Conservation (phyloP, 2,329 filamentous ascomycete genomes). For the Ascosphaera apis region DNA sequence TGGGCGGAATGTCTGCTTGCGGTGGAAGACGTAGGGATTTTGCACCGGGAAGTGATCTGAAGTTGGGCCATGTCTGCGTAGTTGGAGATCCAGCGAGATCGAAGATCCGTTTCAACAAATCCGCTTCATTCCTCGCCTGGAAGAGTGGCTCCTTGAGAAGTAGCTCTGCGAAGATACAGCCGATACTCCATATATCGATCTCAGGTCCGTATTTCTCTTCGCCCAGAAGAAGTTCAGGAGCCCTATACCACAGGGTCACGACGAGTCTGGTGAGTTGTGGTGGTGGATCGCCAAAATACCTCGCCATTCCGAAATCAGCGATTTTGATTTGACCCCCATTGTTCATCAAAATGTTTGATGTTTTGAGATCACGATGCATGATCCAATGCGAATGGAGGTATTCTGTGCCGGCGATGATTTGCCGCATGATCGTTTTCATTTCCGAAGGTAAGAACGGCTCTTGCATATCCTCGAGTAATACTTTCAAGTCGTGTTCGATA, state of each 20-base stretch:
- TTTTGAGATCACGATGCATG: conserved; percentile 81
- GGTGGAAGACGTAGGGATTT: conserved; percentile 48
- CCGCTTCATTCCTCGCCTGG: conserved; percentile 78
- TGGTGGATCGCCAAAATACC: conserved; percentile 60
- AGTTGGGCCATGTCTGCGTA: conserved; percentile 62
- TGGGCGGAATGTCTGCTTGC: conserved; percentile 12
- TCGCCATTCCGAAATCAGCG: conserved; percentile 94
- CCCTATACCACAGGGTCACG: conserved; percentile 90
- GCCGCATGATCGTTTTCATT: conserved; percentile 68
- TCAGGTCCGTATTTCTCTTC: conserved; percentile 48
- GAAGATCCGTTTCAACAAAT: conserved; percentile 42
- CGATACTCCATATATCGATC: conserved; percentile 89
- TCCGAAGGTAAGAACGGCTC: conserved; percentile 86
- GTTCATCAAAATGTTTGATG: conserved; percentile 80
- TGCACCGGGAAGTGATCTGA: conserved; percentile 70
- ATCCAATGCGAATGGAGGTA: conserved; percentile 85
- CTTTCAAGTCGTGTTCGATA: conserved; percentile 88
- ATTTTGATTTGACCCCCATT: conserved; percentile 90
- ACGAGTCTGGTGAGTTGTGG: conserved; percentile 73
- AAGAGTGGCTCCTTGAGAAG: conserved; percentile 62
- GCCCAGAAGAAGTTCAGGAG: conserved; percentile 74
- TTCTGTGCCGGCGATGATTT: conserved; percentile 56
- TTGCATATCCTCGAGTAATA: conserved; percentile 77
- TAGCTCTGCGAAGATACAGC: conserved; percentile 87
- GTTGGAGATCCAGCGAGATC: conserved; percentile 70